Evolutionary conservation across 371 early-diverging fungal species (phyloP), one percentile per base, ranked within the genome.

Genomic region (Mortierella sp.): DNA sequence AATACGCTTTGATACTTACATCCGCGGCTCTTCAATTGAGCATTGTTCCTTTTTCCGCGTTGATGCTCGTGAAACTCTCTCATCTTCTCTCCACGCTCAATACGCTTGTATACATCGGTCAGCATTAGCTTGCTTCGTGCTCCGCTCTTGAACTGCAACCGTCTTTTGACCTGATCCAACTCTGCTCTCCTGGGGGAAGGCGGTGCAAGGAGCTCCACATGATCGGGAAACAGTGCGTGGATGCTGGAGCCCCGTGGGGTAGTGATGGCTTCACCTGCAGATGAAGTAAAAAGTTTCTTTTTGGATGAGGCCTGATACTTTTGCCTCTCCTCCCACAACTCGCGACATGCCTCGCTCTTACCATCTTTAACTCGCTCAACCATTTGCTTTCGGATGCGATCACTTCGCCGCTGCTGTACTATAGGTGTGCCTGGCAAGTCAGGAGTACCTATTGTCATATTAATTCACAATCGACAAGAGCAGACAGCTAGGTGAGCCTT

Each of bases 161-260:
- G 49, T 3, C 76, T 60, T 34, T 74, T 74, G 50, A 74, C 60
- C 17, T 60, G 60, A n/a, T 74, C 76, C 29, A 68, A 28, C 12
- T 63, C 63, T 12, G 52, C 59, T 16, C 64, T 46, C 48, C 64
- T 46, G 7, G 62, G 63, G 1, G 71, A 52, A 46, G 71, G 25
- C 3, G 58, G 51, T 9, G 27, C 47, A 29, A 57, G 28, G n/a
- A 62, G 44, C 8, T 56, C 61, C n/a, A 61, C 19, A 12, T 56
- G 55, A 7, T 57, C 44, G 0, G 67, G 66, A 24, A 57, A 55
- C 40, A 54, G 39, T 5, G 68, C 63, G 25, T 68, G 68, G 22
- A 74, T 74, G 22, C 52, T 63, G n/a, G 76, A 74, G 2, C 76
- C 76, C 24, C 68, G 60, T 14, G 76, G 76, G 6, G 76, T 74